A percentile compares a stretch with the other conserved stretches of the same genome.
Evolutionary conservation across 1,284 basidiomycete genomes (phyloP).

Genomic region (Golubevia sp.): DNA sequence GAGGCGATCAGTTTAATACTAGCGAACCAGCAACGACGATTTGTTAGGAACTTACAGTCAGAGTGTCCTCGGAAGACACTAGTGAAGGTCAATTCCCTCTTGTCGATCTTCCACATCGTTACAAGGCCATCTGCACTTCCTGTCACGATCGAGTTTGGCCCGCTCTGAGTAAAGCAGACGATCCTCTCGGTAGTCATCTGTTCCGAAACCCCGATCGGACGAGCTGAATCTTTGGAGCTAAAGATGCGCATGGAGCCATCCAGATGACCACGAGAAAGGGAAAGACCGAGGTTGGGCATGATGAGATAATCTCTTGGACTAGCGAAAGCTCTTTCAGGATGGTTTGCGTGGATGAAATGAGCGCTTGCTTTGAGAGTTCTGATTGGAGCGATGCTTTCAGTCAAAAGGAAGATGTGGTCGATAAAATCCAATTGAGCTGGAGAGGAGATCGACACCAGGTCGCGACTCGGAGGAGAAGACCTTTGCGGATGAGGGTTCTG

Average conservation of each 20-base stretch:
- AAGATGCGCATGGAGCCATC: slow-evolving; percentile 68
- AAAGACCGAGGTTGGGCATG: slow-evolving; percentile 69
- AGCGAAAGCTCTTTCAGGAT: slow-evolving; percentile 71
- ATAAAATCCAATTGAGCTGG: slow-evolving; percentile 71
- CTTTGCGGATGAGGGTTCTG: slow-evolving; percentile 77
- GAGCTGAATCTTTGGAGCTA: slow-evolving; percentile 44
- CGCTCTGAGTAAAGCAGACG: slow-evolving; percentile 72
- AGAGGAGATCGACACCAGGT: slow-evolving; percentile 20
- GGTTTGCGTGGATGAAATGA: slow-evolving; percentile 68
- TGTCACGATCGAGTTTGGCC: slow-evolving; percentile 74
- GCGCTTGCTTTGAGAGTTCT: slow-evolving; percentile 35
- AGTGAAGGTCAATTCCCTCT: slow-evolving; percentile 20
- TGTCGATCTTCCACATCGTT: slow-evolving; percentile 31
- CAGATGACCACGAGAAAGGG: slow-evolving; percentile 70
- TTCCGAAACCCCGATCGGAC: slow-evolving; percentile 69
- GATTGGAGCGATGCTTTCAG: slow-evolving; percentile 33
- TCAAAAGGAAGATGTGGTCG: slow-evolving; percentile 68
- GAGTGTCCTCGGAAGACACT: slow-evolving; percentile 73
- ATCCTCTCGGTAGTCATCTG: slow-evolving; percentile 20
- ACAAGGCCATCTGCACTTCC: slow-evolving; percentile 67
- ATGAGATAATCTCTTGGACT: slow-evolving; percentile 69
- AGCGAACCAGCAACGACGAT: slow-evolving; percentile 78
- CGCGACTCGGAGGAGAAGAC: slow-evolving; percentile 57
- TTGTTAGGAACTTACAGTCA: slow-evolving; percentile 77
- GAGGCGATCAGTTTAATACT: slow-evolving; percentile 68